Base-by-base conservation (phyloP, 345 rosid species). In the Punica granatum region DNA sequence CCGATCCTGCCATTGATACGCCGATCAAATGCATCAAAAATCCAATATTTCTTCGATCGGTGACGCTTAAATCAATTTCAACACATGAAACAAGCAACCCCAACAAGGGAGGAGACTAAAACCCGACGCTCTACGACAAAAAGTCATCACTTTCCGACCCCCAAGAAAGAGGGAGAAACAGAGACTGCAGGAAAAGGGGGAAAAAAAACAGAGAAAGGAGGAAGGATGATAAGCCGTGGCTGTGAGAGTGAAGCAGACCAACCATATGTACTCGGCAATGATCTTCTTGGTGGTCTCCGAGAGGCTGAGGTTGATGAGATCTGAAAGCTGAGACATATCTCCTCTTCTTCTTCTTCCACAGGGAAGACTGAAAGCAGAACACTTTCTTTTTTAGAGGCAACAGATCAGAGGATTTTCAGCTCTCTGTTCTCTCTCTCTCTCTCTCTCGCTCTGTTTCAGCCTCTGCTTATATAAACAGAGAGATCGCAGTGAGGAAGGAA, bases 1-100 rank as follows among this genome's bases (percentile, higher is more conserved):
- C 83, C 83, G 51, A 80, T 74, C 83, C 80, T 80, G 67, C 48
- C 66, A 63, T 63, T 11, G 33, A 37, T 12, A 6, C 25, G 10
- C 26, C 6, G 34, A 2, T 32, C 32, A n/a, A 36, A 11, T 11
- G 43, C 39, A 6, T 39, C 3, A 39, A 63, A 63, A 63, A 63
- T 21, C 30, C 46, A 37, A 63, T n/a, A 31, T 63, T 37, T 37
- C 2, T 60, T 4, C 3, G 6, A 44, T 44, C 19, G 21, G 16
- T 30, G 61, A 37, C 41, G 41, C n/a, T n/a, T n/a, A n/a, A n/a
- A n/a, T n/a, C n/a, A n/a, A n/a, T n/a, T 37, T 37, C 5, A 37
- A 37, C 41, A 37, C 41, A 3, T 4, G 23, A 11, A 25, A 36
- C 48, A 63, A 9, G 18, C 3, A 2, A 12, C 5, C 39, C 34